phyloP scores from a whole-genome alignment of 768 basidiomycete genomes.

The Podaxis sp. region DNA sequence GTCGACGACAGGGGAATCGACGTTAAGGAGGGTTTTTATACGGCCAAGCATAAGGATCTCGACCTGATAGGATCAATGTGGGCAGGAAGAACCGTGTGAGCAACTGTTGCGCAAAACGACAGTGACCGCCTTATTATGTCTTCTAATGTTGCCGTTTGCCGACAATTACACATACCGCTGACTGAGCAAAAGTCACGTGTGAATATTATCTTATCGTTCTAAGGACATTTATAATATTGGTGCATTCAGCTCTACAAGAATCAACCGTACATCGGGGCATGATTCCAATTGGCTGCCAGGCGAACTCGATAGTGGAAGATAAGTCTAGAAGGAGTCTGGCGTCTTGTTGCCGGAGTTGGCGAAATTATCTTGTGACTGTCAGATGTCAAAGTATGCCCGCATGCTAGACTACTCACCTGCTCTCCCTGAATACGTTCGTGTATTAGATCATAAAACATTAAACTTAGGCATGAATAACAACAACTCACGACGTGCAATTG shows the following conservation, averaged over 20 bases:
- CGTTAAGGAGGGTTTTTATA: slow-evolving; percentile 14
- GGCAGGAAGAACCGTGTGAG: not conserved
- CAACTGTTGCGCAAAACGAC: not conserved
- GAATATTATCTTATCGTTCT: not conserved
- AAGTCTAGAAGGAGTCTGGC: not conserved
- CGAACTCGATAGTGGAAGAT: not conserved
- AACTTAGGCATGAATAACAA: not conserved
- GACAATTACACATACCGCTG: not conserved
- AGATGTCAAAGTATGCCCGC: not conserved
- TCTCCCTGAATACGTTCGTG: not conserved
- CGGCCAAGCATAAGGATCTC: slow-evolving; percentile 14
- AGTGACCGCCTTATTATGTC: not conserved
- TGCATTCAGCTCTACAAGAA: too few relatives aligned
- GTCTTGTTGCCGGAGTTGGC: not conserved
- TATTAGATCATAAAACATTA: not conserved
- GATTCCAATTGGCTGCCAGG: not conserved
- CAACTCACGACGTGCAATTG: not conserved
- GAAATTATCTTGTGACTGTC: not conserved
- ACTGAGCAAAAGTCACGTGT: not conserved
- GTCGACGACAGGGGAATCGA: slow-evolving; percentile 24
- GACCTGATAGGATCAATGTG: slow-evolving; percentile 5
- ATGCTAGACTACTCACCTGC: not conserved
- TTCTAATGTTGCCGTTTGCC: not conserved
- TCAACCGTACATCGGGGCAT: not conserved
- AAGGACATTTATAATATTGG: not conserved